Evolutionary conservation across 2,329 filamentous ascomycete genomes (phyloP), one percentile per base, ranked within the genome.

Genomic region (Phyllosticta paracitricarpa): DNA sequence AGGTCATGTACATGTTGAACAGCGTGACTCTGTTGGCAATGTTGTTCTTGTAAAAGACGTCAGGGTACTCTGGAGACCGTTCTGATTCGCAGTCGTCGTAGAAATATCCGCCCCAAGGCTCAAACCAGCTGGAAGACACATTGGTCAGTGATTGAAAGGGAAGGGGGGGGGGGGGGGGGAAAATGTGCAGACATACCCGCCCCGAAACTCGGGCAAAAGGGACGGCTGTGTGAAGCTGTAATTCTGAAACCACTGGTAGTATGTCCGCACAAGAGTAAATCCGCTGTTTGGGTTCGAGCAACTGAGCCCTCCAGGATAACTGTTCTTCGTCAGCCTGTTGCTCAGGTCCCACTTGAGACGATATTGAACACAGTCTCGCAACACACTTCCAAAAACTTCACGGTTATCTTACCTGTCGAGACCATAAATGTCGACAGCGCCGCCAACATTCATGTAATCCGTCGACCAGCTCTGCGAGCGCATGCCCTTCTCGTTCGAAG

Each of bases 1-100:
- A 87, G 58, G 84, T 72, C 83, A 87, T 87, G 68, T 87, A 87
- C 1, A 87, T 70, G 30, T 79, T 84, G 60, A 86, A 78, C 0
- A 82, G 82, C 0, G 82, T 84, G 3, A 85, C 78, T 0, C 81
- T 76, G 65, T 87, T 81, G 26, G 78, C 82, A 26, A 87, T 81
- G 59, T 85, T 79, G 67, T 86, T 81, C 10, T 83, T 77, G 68
- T 87, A 87, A 71, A 84, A 87, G 3, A 87, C 69, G 61, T 86
- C 86, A 1, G 81, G 84, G 65, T 84, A 87, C 55, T 84, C 81
- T 0, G 80, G 76, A 1, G 81, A 81, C 19, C 81, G 83, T 53
- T 84, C 79, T 1, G 72, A 72, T 0, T 78, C 75, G 54, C 82
- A 84, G 2, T 80, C 81, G 24, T 78, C 83, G 67, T 81, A 76